These are phyloP conservation scores for Rhodotorula toruloides DNA, from an alignment of 768 basidiomycete species.

Conservation along the genomic window DNA sequence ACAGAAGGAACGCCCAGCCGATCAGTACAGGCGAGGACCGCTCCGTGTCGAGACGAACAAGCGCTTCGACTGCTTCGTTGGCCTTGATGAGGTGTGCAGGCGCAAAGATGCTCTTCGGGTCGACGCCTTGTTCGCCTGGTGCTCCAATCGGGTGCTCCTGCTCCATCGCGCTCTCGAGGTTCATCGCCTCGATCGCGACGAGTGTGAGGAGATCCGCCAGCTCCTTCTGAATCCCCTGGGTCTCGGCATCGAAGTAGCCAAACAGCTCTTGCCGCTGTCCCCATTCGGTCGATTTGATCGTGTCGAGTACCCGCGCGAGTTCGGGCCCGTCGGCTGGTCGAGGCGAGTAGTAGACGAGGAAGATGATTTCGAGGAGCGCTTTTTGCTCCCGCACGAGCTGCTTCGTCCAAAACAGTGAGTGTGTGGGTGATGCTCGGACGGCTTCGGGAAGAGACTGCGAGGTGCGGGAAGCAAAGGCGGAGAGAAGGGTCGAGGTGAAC, in stretches of 20 bases:
- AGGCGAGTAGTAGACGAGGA: conserved; percentile 80
- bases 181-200: conserved; percentile 61
- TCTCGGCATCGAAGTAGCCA: conserved; percentile 65
- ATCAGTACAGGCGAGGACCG: conserved; percentile 68
- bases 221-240: conserved; percentile 59
- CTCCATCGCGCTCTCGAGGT: conserved; percentile 58
- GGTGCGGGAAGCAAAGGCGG: conserved; percentile 54
- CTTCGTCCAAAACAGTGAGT: conserved; percentile 48
- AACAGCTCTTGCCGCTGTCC: conserved; percentile 62
- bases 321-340: conserved; percentile 61
- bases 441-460: conserved; percentile 53
- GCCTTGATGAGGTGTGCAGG: conserved; percentile 53
- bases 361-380: conserved; percentile 74
- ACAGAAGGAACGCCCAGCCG: conserved; percentile 79
- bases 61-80: conserved; percentile 58
- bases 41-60: conserved; percentile 58
- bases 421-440: conserved; percentile 49
- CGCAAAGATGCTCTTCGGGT: conserved; percentile 44
- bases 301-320: conserved; percentile 61
- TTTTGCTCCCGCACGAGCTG: conserved; percentile 60
- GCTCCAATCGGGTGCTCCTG: conserved; percentile 27
- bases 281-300: conserved; percentile 61
- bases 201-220: conserved; percentile 51
- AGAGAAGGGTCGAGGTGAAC: conserved; percentile 61
- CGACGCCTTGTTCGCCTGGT: conserved; percentile 28